These are phyloP conservation scores for Ramalina peruviana DNA, from an alignment of 495 filamentous ascomycete species.

Conservation along the genomic window DNA sequence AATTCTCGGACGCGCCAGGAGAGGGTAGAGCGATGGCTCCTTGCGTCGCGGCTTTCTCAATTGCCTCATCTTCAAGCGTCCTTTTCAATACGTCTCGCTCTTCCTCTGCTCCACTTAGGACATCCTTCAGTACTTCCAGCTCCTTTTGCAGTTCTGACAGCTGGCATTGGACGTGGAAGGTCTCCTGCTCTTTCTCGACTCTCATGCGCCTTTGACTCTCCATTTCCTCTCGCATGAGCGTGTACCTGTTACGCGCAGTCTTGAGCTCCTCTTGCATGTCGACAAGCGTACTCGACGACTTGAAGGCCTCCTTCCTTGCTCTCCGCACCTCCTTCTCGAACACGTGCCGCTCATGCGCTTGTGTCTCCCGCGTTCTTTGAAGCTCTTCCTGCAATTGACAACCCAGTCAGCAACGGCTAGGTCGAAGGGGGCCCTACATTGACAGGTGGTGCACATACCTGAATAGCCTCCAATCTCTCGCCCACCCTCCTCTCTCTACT, in stretches of 20 bases:
- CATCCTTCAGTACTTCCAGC: constrained; percentile 46
- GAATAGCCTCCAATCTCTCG: constrained; percentile 61
- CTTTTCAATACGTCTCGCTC: constrained; percentile 55
- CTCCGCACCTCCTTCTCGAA: constrained; percentile 79
- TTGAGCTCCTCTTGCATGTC: constrained; percentile 78
- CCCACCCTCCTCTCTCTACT: constrained; percentile 59
- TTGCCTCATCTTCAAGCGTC: constrained; percentile 41
- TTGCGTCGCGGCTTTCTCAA: constrained; percentile 50
- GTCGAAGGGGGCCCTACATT: neutral
- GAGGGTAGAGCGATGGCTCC: constrained; percentile 43
- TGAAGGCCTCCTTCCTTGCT: constrained; percentile 75
- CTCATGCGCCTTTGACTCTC: constrained; percentile 31
- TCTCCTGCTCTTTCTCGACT: constrained; percentile 47
- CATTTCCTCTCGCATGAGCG: constrained; percentile 38
- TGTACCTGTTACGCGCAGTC: constrained; percentile 40
- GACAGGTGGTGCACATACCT: constrained; percentile 34
- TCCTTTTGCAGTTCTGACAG: constrained; percentile 64
- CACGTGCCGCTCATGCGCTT: constrained; percentile 53
- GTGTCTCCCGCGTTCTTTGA: constrained; percentile 57
- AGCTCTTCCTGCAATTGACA: constrained; percentile 50
- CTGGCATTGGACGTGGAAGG: constrained; percentile 59
- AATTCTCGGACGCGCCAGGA: constrained; percentile 16
- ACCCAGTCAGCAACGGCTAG: neutral
- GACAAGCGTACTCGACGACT: constrained; percentile 58
- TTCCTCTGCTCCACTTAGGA: constrained; percentile 51